Conservation (phyloP, 371 early-diverging fungal species). For the Lichtheimia ramosa region DNA sequence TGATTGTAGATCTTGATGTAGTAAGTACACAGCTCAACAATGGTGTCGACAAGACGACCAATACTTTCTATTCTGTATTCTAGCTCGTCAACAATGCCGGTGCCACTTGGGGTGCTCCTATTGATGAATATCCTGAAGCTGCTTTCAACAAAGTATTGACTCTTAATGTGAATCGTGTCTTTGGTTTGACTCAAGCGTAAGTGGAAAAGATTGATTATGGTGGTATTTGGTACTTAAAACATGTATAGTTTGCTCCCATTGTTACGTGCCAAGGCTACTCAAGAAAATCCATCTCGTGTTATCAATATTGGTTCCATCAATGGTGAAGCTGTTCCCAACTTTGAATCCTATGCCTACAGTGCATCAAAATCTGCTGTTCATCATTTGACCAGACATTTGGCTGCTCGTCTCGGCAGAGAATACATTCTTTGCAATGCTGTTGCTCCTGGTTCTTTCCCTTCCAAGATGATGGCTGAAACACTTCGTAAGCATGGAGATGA, state of each 20-base stretch:
- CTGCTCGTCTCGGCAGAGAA: slow-evolving; percentile 61
- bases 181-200: slow-evolving; percentile 81
- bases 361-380: slow-evolving; percentile 82
- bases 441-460: slow-evolving; percentile 89
- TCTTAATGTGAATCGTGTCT: slow-evolving; percentile 85
- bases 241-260: slow-evolving; percentile 63
- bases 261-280: slow-evolving; percentile 66
- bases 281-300: slow-evolving; percentile 55
- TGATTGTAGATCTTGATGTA: not conserved
- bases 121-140: slow-evolving; percentile 65
- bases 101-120: slow-evolving; percentile 72
- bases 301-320: slow-evolving; percentile 80
- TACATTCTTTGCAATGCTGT: slow-evolving; percentile 86
- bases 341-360: slow-evolving; percentile 76
- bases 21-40: not conserved
- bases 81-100: slow-evolving; percentile 80
- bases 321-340: slow-evolving; percentile 60
- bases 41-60: too few species aligned
- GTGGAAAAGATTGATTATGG: not conserved
- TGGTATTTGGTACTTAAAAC: too few species aligned
- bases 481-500: slow-evolving; percentile 56
- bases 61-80: too few species aligned
- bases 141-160: slow-evolving; percentile 84
- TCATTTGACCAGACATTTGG: slow-evolving; percentile 72
- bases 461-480: slow-evolving; percentile 88